A percentile compares a stretch with the other conserved stretches of the same genome.
Evolutionary conservation across 441 rosid species (phyloP).

Genomic region (California macrophylla): DNA sequence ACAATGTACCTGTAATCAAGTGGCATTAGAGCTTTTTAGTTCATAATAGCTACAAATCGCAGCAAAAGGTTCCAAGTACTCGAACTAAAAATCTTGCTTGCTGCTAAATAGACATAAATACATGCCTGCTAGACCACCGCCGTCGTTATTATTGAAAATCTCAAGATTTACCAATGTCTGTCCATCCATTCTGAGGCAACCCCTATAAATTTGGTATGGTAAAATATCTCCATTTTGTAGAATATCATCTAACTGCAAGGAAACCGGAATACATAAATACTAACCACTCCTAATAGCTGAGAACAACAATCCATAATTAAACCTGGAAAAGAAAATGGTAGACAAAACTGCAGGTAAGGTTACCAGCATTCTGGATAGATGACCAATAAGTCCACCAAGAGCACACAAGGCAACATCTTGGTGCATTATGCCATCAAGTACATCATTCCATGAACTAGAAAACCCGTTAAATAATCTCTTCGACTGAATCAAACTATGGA

Average conservation of each 20-base stretch:
- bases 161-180: constrained; percentile 91
- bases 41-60: not conserved
- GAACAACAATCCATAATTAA: not conserved
- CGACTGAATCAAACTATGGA: constrained; percentile 50
- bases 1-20: constrained; percentile 66
- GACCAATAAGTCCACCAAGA: constrained; percentile 70
- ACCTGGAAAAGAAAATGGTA: not conserved
- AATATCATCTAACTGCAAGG: constrained; percentile 64
- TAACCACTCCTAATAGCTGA: constrained; percentile 6
- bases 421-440: constrained; percentile 40
- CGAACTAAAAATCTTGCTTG: constrained; percentile 1
- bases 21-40: constrained; percentile 2
- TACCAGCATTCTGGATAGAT: constrained; percentile 87
- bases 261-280: constrained; percentile 16
- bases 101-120: constrained; percentile 17
- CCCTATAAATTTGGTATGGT: constrained; percentile 72
- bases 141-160: constrained; percentile 65
- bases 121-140: constrained; percentile 77
- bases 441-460: constrained; percentile 40
- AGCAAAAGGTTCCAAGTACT: not conserved
- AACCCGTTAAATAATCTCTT: constrained; percentile 60
- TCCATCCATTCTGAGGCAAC: constrained; percentile 88
- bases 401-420: constrained; percentile 52
- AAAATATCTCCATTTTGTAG: constrained; percentile 60
- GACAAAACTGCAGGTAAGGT: constrained; percentile 18